phyloP scores from a whole-genome alignment of 2,329 filamentous ascomycete genomes.

The Triangularia setosa region DNA sequence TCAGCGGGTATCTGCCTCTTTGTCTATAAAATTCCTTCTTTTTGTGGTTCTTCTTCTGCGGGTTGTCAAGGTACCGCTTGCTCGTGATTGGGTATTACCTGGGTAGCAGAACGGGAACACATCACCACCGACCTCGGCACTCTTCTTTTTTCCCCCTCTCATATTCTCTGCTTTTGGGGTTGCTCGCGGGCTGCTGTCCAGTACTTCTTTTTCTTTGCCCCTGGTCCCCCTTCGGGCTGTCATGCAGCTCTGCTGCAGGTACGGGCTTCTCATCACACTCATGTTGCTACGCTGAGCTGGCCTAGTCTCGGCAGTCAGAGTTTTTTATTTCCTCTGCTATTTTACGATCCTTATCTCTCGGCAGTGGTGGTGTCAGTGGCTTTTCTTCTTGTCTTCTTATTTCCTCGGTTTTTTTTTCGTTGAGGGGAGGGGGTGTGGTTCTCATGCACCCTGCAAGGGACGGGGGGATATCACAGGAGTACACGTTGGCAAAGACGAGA shows the following conservation, averaged over 20 bases:
- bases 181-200: neutral
- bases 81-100: neutral
- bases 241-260: neutral
- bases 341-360: too few relatives aligned
- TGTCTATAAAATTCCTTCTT: neutral
- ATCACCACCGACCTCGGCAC: neutral
- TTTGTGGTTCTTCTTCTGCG: neutral
- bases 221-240: neutral
- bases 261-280: neutral
- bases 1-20: neutral
- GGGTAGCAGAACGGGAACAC: neutral
- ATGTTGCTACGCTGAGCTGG: neutral
- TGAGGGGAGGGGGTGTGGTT: neutral
- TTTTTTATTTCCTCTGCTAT: neutral
- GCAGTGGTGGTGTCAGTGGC: neutral
- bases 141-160: neutral
- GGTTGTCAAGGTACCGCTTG: neutral
- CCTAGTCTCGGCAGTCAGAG: neutral
- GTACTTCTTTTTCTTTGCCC: neutral
- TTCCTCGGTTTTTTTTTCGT: neutral
- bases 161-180: neutral
- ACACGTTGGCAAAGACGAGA: neutral
- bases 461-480: slow-evolving; percentile 6
- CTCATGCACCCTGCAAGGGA: slow-evolving; percentile 26
- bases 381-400: neutral